A percentile compares a stretch with the other conserved stretches of the same genome.
These are phyloP conservation scores for Pelargonium australe DNA, from an alignment of 441 rosid genomes.

Conservation along the genomic window DNA sequence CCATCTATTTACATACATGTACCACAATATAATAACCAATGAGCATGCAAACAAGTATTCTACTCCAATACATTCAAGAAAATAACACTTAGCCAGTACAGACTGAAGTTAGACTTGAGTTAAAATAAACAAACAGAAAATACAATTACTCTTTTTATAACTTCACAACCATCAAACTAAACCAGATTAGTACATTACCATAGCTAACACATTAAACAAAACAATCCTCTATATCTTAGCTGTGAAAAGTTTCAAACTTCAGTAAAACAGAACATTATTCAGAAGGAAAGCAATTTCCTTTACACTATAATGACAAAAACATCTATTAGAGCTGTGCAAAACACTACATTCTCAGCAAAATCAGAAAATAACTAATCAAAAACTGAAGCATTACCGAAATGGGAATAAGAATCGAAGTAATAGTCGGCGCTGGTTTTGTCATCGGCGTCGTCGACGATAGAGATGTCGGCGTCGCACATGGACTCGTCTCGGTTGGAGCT, in stretches of 20 bases:
- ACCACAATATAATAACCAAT: not conserved
- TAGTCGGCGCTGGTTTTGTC: constrained; percentile 83
- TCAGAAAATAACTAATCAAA: not conserved
- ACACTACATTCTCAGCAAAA: not conserved
- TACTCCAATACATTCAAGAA: not conserved
- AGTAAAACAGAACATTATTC: too few relatives aligned
- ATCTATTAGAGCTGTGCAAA: too few relatives aligned
- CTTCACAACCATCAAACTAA: too few relatives aligned
- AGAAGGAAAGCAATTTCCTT: too few relatives aligned
- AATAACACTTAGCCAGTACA: not conserved
- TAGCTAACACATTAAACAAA: too few relatives aligned
- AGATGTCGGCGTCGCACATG: constrained; percentile 38
- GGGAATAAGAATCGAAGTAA: constrained; percentile 90
- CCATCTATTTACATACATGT: too few relatives aligned
- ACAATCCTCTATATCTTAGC: too few relatives aligned
- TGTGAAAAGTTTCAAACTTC: too few relatives aligned
- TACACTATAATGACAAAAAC: too few relatives aligned
- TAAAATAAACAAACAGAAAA: not conserved
- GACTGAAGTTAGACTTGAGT: not conserved
- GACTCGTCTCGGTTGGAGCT: constrained; percentile 28
- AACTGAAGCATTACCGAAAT: constrained; percentile 48
- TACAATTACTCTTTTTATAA: not conserved
- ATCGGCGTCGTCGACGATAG: constrained; percentile 38
- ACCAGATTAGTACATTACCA: too few relatives aligned
- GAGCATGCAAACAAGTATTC: not conserved